Evolutionary conservation across 2,329 filamentous ascomycete genomes (phyloP).

Genomic region (Ophiostoma populinum): DNA sequence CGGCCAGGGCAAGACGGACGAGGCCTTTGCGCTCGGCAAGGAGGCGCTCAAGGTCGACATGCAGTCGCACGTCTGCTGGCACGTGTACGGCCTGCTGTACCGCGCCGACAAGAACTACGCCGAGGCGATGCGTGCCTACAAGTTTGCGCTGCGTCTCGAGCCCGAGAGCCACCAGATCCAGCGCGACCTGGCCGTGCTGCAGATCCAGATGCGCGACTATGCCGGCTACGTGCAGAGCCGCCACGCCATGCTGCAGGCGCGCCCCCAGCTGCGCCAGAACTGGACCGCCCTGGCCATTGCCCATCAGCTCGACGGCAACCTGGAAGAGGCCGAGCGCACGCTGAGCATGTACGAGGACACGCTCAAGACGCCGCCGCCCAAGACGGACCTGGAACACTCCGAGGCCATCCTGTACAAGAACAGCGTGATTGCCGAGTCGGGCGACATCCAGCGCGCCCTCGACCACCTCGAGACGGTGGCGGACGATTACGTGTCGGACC

Average conservation of each 20-base stretch:
- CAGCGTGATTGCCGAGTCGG: conserved; percentile 75
- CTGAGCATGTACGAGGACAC: conserved; percentile 88
- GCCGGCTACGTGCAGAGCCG: conserved; percentile 83
- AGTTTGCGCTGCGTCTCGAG: conserved; percentile 81
- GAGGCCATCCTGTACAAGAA: conserved; percentile 95
- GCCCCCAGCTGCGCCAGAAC: conserved; percentile 69
- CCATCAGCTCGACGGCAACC: conserved; percentile 75
- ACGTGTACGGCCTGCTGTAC: conserved; percentile 92
- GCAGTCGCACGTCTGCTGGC: conserved; percentile 99
- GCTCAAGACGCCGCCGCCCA: conserved; percentile 60
- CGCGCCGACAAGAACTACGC: conserved; percentile 94
- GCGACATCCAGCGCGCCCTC: conserved; percentile 65
- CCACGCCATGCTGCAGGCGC: conserved; percentile 69
- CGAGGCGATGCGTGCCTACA: conserved; percentile 98
- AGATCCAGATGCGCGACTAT: conserved; percentile 94
- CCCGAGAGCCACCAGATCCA: conserved; percentile 92
- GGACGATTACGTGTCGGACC: conserved; percentile 64
- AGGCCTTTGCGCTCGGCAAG: conserved; percentile 88
- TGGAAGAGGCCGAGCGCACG: conserved; percentile 75
- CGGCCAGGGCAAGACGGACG: conserved; percentile 75
- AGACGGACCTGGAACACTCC: conserved; percentile 76
- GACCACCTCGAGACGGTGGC: conserved; percentile 68
- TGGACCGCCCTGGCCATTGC: conserved; percentile 97
- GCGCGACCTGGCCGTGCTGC: conserved; percentile 78
- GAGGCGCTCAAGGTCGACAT: conserved; percentile 87